A percentile compares a stretch with the other conserved stretches of the same genome.
Evolutionary conservation across 805 yeast species (phyloP).

Genomic region (Vanderwaltozyma yarrowii): DNA sequence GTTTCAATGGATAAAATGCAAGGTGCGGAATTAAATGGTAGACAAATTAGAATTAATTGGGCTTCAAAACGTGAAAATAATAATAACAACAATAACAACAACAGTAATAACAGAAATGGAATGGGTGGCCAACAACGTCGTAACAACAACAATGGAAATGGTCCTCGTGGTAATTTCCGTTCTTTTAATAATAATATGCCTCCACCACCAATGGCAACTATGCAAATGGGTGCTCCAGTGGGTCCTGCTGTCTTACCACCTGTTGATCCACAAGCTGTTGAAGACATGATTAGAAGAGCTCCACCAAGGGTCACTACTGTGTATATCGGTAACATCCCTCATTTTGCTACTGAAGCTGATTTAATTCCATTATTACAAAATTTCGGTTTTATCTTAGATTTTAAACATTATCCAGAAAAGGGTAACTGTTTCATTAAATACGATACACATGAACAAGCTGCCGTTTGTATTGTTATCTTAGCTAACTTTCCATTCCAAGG

Average conservation of each 20-base stretch:
- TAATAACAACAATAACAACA: slow-evolving; percentile 16
- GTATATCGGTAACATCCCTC: slow-evolving; percentile 77
- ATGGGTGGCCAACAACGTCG: slow-evolving; percentile 14
- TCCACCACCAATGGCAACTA: slow-evolving; percentile 19
- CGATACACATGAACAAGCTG: slow-evolving; percentile 82
- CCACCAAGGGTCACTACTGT: slow-evolving; percentile 65
- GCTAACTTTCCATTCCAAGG: slow-evolving; percentile 64
- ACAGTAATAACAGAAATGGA: slow-evolving; percentile 15
- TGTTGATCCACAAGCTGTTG: slow-evolving; percentile 48
- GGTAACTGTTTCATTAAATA: slow-evolving; percentile 86
- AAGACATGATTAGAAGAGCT: slow-evolving; percentile 62
- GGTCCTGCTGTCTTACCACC: slow-evolving; percentile 25
- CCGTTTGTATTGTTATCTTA: slow-evolving; percentile 74
- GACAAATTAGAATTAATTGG: slow-evolving; percentile 81
- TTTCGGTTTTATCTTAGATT: slow-evolving; percentile 75
- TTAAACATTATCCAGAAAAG: slow-evolving; percentile 66
- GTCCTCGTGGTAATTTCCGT: slow-evolving; percentile 3
- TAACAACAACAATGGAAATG: slow-evolving; percentile 19
- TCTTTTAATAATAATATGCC: slow-evolving; percentile 9
- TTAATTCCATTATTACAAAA: slow-evolving; percentile 63
- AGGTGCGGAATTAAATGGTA: slow-evolving; percentile 60
- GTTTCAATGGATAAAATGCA: slow-evolving; percentile 62
- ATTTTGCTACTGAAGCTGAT: slow-evolving; percentile 61
- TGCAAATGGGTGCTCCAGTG: slow-evolving; percentile 13
- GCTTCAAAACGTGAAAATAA: slow-evolving; percentile 59